These are phyloP conservation scores for Sarcodon sp. DNA, from an alignment of 768 basidiomycete species.

Conservation along the genomic window DNA sequence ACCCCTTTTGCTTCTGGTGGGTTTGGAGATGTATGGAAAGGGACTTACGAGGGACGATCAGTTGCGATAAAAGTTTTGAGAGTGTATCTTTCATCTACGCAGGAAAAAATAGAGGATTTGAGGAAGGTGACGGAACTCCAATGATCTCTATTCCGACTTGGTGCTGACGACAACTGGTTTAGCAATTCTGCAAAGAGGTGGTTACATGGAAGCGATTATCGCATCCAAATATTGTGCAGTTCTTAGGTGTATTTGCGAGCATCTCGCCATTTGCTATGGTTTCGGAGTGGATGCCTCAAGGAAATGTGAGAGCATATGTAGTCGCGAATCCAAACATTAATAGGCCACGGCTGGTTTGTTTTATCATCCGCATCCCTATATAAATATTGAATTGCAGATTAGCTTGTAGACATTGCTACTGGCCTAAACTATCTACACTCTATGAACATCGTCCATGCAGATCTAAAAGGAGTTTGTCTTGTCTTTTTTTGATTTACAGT, in stretches of 20 bases:
- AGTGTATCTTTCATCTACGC: neutral
- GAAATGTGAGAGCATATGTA: neutral
- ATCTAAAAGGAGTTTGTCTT: neutral
- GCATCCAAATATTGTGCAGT: neutral
- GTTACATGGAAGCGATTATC: neutral
- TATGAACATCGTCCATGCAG: neutral
- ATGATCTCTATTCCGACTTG: too few species aligned
- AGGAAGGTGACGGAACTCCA: too few species aligned
- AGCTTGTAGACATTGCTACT: neutral
- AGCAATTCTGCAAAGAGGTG: neutral
- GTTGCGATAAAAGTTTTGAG: conserved; percentile 1
- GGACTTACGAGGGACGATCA: neutral
- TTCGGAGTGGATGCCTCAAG: neutral
- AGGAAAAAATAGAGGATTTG: too few species aligned
- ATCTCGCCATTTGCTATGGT: neutral
- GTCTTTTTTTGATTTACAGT: neutral
- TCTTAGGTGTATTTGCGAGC: neutral
- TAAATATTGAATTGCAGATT: neutral
- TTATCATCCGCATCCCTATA: neutral
- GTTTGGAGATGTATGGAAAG: conserved; percentile 1
- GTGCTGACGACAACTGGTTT: neutral
- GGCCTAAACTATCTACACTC: neutral
- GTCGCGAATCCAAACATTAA: neutral
- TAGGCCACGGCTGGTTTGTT: neutral
- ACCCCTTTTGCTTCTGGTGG: neutral